Percentiles rank a stretch among this genome's conserved stretches.
These are phyloP conservation scores for Chlamydomonas incerta DNA, from an alignment of 139 green algal genomes.

Conservation along the genomic window DNA sequence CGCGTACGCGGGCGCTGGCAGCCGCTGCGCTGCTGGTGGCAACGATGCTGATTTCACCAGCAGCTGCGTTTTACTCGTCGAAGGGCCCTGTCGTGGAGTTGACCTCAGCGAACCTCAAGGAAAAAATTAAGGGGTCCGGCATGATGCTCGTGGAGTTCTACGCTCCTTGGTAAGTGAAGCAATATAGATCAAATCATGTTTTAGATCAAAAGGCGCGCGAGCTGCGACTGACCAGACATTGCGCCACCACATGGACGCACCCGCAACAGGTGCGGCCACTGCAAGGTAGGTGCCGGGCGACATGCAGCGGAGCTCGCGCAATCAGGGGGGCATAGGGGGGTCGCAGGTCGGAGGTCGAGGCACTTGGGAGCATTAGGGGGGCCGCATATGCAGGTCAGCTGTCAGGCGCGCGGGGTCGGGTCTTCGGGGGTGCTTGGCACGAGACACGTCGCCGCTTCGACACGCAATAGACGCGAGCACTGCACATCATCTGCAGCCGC, in stretches of 20 bases:
- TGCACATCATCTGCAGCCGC: neutral
- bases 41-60: neutral
- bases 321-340: too few species aligned
- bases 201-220: neutral
- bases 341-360: too few species aligned
- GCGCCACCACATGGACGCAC: neutral
- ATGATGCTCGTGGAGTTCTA: constrained; percentile 69
- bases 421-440: too few species aligned
- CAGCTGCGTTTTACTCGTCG: neutral
- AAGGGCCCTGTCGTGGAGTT: constrained; percentile 52
- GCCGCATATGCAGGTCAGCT: too few species aligned
- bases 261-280: constrained; percentile 73
- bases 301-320: too few species aligned
- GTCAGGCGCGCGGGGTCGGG: too few species aligned
- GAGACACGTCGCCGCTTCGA: too few species aligned
- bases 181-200: neutral
- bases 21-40: too few species aligned
- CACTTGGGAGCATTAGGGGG: too few species aligned
- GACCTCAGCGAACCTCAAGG: constrained; percentile 57
- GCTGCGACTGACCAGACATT: neutral
- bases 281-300: constrained; percentile 58
- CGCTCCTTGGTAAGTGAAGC: constrained; percentile 61
- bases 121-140: constrained; percentile 60
- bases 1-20: too few species aligned
- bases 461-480: neutral